phyloP scores from a whole-genome alignment of 2,329 filamentous ascomycete species.

The Zymoseptoria tritici region DNA sequence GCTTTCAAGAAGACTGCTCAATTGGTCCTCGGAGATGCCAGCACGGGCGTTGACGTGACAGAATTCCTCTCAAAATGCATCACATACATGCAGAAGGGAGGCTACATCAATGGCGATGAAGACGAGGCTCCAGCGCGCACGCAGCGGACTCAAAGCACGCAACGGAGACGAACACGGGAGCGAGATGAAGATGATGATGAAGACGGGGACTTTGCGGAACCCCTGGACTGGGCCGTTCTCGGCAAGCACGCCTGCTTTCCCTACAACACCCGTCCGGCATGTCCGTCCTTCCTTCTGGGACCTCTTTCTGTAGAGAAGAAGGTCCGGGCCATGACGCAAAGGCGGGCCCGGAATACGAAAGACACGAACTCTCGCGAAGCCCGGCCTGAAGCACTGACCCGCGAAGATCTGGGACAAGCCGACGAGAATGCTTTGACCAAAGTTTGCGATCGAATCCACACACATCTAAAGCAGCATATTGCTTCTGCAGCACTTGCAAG shows the following conservation, averaged over 20 bases:
- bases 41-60: conserved; percentile 76
- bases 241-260: conserved; percentile 71
- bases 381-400: conserved; percentile 68
- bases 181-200: conserved; percentile 27
- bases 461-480: conserved; percentile 46
- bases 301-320: conserved; percentile 87
- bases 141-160: conserved; percentile 9
- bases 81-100: conserved; percentile 67
- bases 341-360: conserved; percentile 62
- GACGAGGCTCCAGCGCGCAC: conserved; percentile 19
- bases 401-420: conserved; percentile 65
- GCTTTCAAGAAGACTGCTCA: conserved; percentile 70
- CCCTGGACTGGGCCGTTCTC: conserved; percentile 78
- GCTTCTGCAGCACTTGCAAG: conserved; percentile 22
- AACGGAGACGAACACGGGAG: conserved; percentile 14
- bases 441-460: conserved; percentile 68
- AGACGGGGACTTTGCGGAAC: conserved; percentile 58
- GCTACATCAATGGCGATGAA: conserved; percentile 48
- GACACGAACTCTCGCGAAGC: conserved; percentile 60
- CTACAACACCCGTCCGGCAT: conserved; percentile 62
- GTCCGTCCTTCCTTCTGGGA: conserved; percentile 78
- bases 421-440: conserved; percentile 73
- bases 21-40: conserved; percentile 63
- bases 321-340: conserved; percentile 60
- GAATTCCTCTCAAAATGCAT: conserved; percentile 89